Evolutionary conservation across 257 asterid species (phyloP).

Genomic region (Solanum chiquidenum): DNA sequence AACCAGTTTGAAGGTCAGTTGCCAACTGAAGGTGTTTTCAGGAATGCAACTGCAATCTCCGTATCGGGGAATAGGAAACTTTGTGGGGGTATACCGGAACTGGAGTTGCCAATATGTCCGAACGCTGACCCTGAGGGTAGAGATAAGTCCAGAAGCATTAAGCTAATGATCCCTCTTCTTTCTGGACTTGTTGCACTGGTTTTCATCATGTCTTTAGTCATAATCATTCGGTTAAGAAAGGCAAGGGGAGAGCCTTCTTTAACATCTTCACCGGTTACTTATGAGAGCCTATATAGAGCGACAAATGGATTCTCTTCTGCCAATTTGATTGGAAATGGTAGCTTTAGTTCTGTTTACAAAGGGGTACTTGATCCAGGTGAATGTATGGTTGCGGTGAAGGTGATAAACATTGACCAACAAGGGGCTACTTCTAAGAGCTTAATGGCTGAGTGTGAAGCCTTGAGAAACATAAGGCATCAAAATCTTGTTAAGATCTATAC

Average conservation of each 20-base stretch:
- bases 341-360: slow-evolving; percentile 8
- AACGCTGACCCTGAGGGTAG: not conserved
- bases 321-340: slow-evolving; percentile 3
- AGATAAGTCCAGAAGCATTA: not conserved
- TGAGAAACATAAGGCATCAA: not conserved
- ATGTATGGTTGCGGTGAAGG: not conserved
- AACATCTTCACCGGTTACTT: not conserved
- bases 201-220: not conserved
- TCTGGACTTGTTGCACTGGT: not conserved
- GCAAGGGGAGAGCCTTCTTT: not conserved
- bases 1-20: slow-evolving; percentile 23
- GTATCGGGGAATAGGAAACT: slow-evolving; percentile 14
- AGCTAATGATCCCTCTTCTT: not conserved
- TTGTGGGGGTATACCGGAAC: slow-evolving; percentile 17
- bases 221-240: not conserved
- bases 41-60: not conserved
- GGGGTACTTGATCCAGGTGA: slow-evolving; percentile 3
- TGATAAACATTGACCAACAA: not conserved
- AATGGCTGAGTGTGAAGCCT: not conserved
- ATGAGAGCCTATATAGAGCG: slow-evolving; percentile 2
- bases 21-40: slow-evolving; percentile 14
- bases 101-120: slow-evolving; percentile 2
- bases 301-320: slow-evolving; percentile 19
- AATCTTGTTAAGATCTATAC: not conserved
- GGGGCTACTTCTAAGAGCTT: slow-evolving; percentile 2